phyloP scores from a whole-genome alignment of 176 grass and related monocot genomes.

The Elymus sibiricus region DNA sequence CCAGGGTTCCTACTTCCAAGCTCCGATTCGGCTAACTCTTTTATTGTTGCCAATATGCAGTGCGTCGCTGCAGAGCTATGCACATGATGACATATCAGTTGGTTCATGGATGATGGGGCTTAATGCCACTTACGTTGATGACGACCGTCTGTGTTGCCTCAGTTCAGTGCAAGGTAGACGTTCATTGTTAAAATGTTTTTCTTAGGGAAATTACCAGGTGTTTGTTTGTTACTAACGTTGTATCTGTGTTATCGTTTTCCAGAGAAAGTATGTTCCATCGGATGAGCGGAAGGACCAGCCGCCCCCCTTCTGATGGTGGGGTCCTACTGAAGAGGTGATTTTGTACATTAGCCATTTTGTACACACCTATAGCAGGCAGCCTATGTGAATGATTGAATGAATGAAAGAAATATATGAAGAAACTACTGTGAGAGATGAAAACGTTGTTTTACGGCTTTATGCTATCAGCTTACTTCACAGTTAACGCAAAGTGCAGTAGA shows the following conservation, averaged over 20 bases:
- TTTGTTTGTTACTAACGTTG: not conserved
- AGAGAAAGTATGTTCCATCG: slow-evolving; percentile 58
- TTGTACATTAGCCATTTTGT: slow-evolving; percentile 21
- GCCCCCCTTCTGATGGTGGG: not conserved
- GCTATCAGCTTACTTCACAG: not conserved
- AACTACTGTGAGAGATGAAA: not conserved
- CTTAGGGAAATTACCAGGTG: not conserved
- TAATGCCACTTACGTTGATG: slow-evolving; percentile 87
- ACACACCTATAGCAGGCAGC: not conserved
- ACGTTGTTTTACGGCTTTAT: not conserved
- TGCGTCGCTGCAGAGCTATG: slow-evolving; percentile 81
- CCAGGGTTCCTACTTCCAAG: not conserved
- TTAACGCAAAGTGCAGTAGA: not conserved
- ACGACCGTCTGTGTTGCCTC: slow-evolving; percentile 76
- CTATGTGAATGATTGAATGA: not conserved
- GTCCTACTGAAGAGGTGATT: not conserved
- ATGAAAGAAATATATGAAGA: not conserved
- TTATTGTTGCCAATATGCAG: slow-evolving; percentile 28
- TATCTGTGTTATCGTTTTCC: not conserved
- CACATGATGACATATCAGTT: slow-evolving; percentile 86
- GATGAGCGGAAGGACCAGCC: slow-evolving; percentile 13
- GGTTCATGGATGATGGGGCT: slow-evolving; percentile 98
- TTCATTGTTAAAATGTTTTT: not conserved
- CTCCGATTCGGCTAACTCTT: not conserved
- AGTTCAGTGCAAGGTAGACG: slow-evolving; percentile 81